Evolutionary conservation across 2,329 filamentous ascomycete genomes (phyloP), one percentile per base, ranked within the genome.

Genomic region (Trichoderma semiorbis): DNA sequence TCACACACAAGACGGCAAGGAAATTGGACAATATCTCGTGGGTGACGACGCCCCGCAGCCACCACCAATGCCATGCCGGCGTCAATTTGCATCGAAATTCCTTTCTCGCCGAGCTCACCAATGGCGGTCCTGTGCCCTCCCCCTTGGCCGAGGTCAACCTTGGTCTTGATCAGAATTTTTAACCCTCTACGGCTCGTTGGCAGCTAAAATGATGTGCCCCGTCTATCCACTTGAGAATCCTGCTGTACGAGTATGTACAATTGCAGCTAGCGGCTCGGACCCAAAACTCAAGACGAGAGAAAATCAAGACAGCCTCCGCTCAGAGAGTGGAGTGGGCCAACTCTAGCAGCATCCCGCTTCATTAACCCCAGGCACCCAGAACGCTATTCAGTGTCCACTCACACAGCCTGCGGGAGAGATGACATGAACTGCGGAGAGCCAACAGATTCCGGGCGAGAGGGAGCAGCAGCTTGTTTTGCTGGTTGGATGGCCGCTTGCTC

Each of bases 301-400:
- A 60, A 47, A 60, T 11, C 18, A 58, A 26, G n/a, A 28, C 36
- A 28, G 63, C 32, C 47, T 55, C 47, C 47, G 63, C 63, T 26
- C 47, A 24, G 36, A 53, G 57, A 60, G 57, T 60, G 30, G 8
- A 47, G 57, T 61, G 57, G 55, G 28, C 66, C 53, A 53, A n/a
- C 55, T 69, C 28, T 69, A 50, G 66, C 66, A 62, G 57, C 66
- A 69, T 69, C 55, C 55, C 66, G 66, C 66, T 69, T 69, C 66
- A 61, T 69, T 36, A 69, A 69, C 66, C 55, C 36, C 66, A 60
- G 55, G 36, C 53, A 55, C 63, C 11, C 16, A 53, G 47, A 55
- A 55, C 34, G 24, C 66, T 26, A 50, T 58, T 32, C 36, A 39
- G 66, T 61, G 66, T 28, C 66, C 66, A 61, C 66, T 34, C 66